Evolutionary conservation across 192 early-diverging fungal genomes (phyloP), one percentile per base, ranked within the genome.

Genomic region (Mortierella alpina): DNA sequence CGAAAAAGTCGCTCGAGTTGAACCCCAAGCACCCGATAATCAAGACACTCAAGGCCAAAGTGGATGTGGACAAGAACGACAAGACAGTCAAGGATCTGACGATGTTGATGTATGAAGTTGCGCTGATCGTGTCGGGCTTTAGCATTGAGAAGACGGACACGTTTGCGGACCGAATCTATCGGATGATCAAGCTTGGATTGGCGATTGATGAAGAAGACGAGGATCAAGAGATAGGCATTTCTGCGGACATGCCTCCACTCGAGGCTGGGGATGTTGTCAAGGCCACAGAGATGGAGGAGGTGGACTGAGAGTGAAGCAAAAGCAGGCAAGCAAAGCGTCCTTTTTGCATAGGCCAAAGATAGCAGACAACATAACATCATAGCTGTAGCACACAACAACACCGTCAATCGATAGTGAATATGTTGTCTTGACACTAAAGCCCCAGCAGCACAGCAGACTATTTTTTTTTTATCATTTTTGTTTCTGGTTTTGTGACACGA

Each of bases 141-240:
- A 88, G 90, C 49, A 93, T 99, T 48, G 97, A 99, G 76, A 96
- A 99, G 84, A 96, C 97, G 50, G 90, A 93, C 72, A 89, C 88
- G 73, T 99, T 99, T 73, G 90, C 95, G 57, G 87, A 85, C 84
- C 95, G 97, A 85, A 99, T 99, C 87, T 93, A 97, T 93, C 92
- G 96, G 84, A 99, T 99, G 97, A 93, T 99, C 86, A 96, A 96
- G 90, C 94, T 99, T 54, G 97, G 97, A 84, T 93, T 99, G 58
- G 90, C 90, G 84, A 94, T 99, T 66, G 96, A 97, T 84, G 95
- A 95, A 62, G 96, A 96, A 47, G 87, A 88, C 61, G 85, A 86
- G 63, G 69, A 71, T 31, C 31, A 55, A 17, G 42, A 54, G 41
- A 51, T 54, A 3, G 31, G 31, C 48, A 44, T 53, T 6, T 20